Percentiles rank a stretch among this genome's conserved stretches.
Evolutionary conservation across 129 eudicot genomes (phyloP).

Genomic region (Pseudognaphalium luteoalbum): DNA sequence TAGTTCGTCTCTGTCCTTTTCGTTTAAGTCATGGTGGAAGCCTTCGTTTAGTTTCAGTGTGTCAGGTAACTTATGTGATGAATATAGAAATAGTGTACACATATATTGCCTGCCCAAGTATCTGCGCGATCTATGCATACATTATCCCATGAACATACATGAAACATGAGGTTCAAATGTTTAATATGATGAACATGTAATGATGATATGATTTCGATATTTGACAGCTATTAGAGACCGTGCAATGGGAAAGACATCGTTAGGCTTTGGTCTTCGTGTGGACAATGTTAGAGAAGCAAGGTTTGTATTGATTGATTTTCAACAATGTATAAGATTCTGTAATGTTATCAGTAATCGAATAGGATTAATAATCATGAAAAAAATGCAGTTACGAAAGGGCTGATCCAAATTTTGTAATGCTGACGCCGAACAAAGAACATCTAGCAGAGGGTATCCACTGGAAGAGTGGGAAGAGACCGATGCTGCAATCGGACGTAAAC

Average conservation of each 20-base stretch:
- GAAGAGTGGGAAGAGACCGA: conserved; percentile 67
- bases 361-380: conserved; percentile 10
- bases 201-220: neutral
- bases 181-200: conserved; percentile 3
- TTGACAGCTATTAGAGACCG: conserved; percentile 79
- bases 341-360: neutral
- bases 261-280: conserved; percentile 81
- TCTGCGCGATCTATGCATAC: neutral
- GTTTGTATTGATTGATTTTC: conserved; percentile 32
- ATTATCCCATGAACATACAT: neutral
- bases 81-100: neutral
- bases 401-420: conserved; percentile 88
- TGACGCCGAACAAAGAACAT: conserved; percentile 90
- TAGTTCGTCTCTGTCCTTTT: conserved; percentile 75
- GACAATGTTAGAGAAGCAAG: conserved; percentile 88
- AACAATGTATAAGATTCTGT: neutral
- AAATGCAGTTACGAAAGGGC: conserved; percentile 81
- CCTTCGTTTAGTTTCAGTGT: conserved; percentile 85
- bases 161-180: neutral
- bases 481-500: conserved; percentile 66
- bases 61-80: conserved; percentile 53
- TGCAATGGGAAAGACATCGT: conserved; percentile 52
- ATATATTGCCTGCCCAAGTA: neutral
- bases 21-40: conserved; percentile 98
- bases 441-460: conserved; percentile 84